Base-by-base conservation (phyloP, 1,284 basidiomycete genomes). In the Ceratobasidium sp. region DNA sequence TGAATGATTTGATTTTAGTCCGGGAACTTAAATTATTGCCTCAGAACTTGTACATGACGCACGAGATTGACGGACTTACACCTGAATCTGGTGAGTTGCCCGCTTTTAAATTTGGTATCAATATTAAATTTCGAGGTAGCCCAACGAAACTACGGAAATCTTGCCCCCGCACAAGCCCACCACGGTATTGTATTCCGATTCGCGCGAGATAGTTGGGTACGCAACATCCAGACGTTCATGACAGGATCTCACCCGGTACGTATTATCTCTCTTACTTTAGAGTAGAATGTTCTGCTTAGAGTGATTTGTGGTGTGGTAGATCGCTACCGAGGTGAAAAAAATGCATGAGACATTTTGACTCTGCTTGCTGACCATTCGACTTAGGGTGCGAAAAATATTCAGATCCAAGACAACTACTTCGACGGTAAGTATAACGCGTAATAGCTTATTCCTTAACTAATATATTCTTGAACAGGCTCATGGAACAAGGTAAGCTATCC, bases 371-470 rank as follows among this genome's bases (percentile, higher is more conserved):
- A 38, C 11, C 6, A 38, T 38, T 38, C 6, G 35, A 28, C 16
- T 43, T 26, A 71, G 67, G 67, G 55, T 5, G 64, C 72, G 30
- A 28, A 46, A 16, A 66, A 67, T n/a, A 58, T 73, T n/a, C 73
- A 73, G 38, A 69, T 73, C 41, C 73, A 73, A 46, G 73, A 73
- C 41, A 73, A 73, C 44, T 73, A 69, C 38, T 73, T 73, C 41
- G 73, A 73, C 32, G 73, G 73, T 69, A 43, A 26, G 73, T 47
- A 16, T 18, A n/a, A 11, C 11, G 6, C 35, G 35, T 5, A 38
- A 38, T 38, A 11, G 11, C 4, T 38, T 38, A 28, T 13, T 38
- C 14, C 4, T n/a, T 50, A 38, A 23, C 57, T 54, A 21, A 54
- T 38, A 5, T 50, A 4, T 26, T 18, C 47, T n/a, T 26, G n/a